Conservation (phyloP, 768 basidiomycete species). For the Lentinula guzmanii region DNA sequence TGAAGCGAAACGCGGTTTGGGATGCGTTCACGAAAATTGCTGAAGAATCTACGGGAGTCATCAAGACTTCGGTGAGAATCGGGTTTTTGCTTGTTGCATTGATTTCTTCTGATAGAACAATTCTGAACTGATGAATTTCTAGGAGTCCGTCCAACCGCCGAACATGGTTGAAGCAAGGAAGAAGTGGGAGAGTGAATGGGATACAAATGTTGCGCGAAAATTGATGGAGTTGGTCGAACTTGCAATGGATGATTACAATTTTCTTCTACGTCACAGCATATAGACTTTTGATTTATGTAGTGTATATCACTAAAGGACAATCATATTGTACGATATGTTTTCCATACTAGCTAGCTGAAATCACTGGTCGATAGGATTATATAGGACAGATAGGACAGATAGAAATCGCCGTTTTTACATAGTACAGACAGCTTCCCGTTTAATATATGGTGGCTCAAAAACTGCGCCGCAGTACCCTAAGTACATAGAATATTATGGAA, state of each 20-base stretch:
- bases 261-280: not conserved
- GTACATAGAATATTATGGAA: not conserved
- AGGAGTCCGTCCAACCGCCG: not conserved
- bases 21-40: not conserved
- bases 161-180: not conserved
- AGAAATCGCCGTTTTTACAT: no score
- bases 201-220: not conserved
- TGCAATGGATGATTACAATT: slow-evolving; percentile 3
- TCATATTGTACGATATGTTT: no score
- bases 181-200: slow-evolving; percentile 4
- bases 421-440: not conserved
- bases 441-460: no score
- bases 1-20: not conserved
- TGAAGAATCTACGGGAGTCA: slow-evolving; percentile 3
- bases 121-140: not conserved
- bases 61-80: not conserved
- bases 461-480: not conserved
- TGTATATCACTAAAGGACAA: no score
- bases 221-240: not conserved
- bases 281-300: not conserved
- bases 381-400: no score
- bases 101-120: not conserved
- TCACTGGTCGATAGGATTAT: no score
- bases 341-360: no score
- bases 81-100: not conserved